Conservation (phyloP, 2,329 filamentous ascomycete species). For the Rhinocladiella mackenziei region DNA sequence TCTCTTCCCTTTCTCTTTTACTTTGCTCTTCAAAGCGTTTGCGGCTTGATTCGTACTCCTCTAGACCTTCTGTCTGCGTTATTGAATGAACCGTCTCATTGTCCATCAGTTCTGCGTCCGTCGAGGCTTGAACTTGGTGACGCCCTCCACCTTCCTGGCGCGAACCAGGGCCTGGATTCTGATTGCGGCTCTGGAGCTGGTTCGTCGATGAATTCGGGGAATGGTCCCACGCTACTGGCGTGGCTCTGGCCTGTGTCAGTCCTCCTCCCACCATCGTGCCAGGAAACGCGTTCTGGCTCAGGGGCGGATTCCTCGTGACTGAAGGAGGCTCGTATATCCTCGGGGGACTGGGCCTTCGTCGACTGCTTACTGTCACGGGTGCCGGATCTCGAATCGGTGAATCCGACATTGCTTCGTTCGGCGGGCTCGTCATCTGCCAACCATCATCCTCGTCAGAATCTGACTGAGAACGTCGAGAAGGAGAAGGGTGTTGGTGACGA, state of each 20-base stretch:
- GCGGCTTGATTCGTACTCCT: slow-evolving; percentile 15
- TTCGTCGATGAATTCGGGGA: slow-evolving; percentile 28
- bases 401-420: slow-evolving; percentile 12
- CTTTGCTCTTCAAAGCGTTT: slow-evolving; percentile 27
- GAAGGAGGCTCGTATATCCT: slow-evolving; percentile 14
- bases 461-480: slow-evolving; percentile 20
- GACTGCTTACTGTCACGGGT: slow-evolving; percentile 12
- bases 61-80: slow-evolving; percentile 3
- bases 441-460: slow-evolving; percentile 29
- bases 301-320: slow-evolving; percentile 14
- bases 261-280: slow-evolving; percentile 19
- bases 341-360: slow-evolving; percentile 18
- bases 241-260: slow-evolving; percentile 17
- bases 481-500: slow-evolving; percentile 21
- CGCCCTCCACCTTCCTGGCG: slow-evolving; percentile 10
- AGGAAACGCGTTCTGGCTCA: slow-evolving; percentile 7
- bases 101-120: slow-evolving; percentile 11
- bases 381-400: slow-evolving; percentile 3
- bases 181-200: slow-evolving; percentile 6
- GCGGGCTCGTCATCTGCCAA: slow-evolving; percentile 26
- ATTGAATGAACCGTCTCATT: not conserved
- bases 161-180: slow-evolving; percentile 10
- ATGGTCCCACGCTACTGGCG: slow-evolving; percentile 23
- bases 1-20: slow-evolving; percentile 25
- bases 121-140: slow-evolving; percentile 18